Conservation (phyloP, 108 stramenopile species). For the Asterionellopsis glacialis region DNA sequence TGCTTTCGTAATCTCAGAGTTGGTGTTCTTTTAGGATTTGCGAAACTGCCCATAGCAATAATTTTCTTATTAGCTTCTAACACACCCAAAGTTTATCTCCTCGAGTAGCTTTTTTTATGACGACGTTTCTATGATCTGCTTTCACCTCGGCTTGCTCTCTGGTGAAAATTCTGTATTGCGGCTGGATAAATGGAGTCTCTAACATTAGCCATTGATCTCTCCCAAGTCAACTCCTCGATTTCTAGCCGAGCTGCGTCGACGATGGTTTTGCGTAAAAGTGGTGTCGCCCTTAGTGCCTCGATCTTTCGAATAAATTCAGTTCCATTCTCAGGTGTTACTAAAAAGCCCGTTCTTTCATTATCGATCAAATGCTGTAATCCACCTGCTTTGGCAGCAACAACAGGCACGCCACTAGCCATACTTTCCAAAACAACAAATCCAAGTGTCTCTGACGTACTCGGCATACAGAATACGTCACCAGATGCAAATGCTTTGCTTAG, state of each 20-base stretch:
- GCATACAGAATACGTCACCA: constrained; percentile 79
- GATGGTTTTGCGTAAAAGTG: constrained; percentile 42
- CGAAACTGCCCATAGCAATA: too few species aligned
- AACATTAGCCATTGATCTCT: constrained; percentile 76
- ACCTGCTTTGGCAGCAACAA: constrained; percentile 73
- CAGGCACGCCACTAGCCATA: constrained; percentile 89
- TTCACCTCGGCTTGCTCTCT: neutral
- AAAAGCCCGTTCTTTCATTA: constrained; percentile 62
- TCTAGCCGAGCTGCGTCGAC: constrained; percentile 67
- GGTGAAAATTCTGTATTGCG: constrained; percentile 68
- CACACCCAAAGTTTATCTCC: too few species aligned
- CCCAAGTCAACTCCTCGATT: constrained; percentile 84
- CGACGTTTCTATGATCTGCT: too few species aligned
- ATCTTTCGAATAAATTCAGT: constrained; percentile 48
- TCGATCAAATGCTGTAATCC: constrained; percentile 76
- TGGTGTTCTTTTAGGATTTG: too few species aligned
- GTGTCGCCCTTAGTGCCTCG: constrained; percentile 40
- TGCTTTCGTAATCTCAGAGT: too few species aligned
- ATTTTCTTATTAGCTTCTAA: too few species aligned
- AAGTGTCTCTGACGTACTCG: constrained; percentile 72
- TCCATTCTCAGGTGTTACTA: constrained; percentile 53
- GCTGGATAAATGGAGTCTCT: constrained; percentile 83
- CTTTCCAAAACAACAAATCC: constrained; percentile 87
- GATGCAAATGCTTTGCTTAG: constrained; percentile 64
- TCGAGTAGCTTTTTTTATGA: too few species aligned